Conservation (phyloP, 78 protist genomes). For the Cyanophora paradoxa region DNA sequence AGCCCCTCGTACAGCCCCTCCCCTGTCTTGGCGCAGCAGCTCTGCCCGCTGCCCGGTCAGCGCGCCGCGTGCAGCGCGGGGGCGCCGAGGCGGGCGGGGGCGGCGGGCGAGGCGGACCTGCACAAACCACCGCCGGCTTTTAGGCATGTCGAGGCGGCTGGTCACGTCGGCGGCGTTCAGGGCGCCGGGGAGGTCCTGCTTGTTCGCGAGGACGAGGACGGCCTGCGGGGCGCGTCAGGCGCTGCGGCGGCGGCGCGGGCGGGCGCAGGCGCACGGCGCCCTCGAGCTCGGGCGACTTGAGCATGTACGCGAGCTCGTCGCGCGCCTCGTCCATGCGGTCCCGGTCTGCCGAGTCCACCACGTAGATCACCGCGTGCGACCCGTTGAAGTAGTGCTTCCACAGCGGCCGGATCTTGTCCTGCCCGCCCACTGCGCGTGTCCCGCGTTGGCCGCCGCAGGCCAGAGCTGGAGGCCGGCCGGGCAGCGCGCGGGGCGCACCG, state of each 20-base stretch:
- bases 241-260: too few relatives aligned
- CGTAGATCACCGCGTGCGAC: slow-evolving; percentile 9
- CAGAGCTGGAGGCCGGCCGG: background rate
- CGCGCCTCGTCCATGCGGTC: background rate
- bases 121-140: background rate
- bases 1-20: slow-evolving; percentile 44
- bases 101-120: background rate
- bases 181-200: slow-evolving; percentile 10
- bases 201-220: slow-evolving; percentile 15
- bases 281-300: background rate
- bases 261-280: background rate
- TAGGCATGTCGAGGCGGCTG: too few relatives aligned
- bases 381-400: slow-evolving; percentile 61
- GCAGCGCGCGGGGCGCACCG: background rate
- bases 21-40: slow-evolving; percentile 48
- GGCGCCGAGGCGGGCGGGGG: too few relatives aligned
- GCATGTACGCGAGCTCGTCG: background rate
- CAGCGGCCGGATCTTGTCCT: slow-evolving; percentile 85
- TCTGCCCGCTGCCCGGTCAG: background rate
- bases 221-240: background rate
- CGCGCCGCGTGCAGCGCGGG: background rate
- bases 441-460: background rate
- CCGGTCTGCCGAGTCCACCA: slow-evolving; percentile 26
- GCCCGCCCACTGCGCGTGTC: slow-evolving; percentile 98
- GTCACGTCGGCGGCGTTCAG: background rate